These are phyloP conservation scores for Aspergillus sclerotialis DNA, from an alignment of 2,329 filamentous ascomycete species.

Conservation along the genomic window DNA sequence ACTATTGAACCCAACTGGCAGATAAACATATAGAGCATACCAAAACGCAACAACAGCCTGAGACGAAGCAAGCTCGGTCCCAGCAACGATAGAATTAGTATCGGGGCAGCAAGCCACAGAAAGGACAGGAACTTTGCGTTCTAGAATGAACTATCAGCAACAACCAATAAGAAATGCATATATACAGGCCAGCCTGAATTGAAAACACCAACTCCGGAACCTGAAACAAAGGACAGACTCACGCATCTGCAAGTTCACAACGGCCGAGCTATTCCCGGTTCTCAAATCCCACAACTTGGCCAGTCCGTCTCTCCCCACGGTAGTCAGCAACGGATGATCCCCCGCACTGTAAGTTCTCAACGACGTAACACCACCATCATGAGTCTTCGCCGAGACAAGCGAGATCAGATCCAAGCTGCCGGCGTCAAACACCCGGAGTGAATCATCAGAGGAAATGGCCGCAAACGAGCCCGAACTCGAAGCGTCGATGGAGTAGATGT, in stretches of 20 bases:
- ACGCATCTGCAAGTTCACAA: slow-evolving; percentile 30
- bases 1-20: too few relatives aligned
- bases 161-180: not conserved
- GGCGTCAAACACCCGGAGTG: slow-evolving; percentile 35
- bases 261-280: slow-evolving; percentile 19
- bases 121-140: slow-evolving; percentile 44
- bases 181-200: slow-evolving; percentile 2
- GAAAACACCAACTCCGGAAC: slow-evolving; percentile 2
- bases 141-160: slow-evolving; percentile 23
- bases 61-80: slow-evolving; percentile 46
- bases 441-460: slow-evolving; percentile 41
- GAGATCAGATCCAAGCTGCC: slow-evolving; percentile 24
- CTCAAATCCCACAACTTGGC: slow-evolving; percentile 38
- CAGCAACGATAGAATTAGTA: slow-evolving; percentile 46
- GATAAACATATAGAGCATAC: slow-evolving; percentile 25
- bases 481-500: slow-evolving; percentile 36
- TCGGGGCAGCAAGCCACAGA: slow-evolving; percentile 44
- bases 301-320: slow-evolving; percentile 35
- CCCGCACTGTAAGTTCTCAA: slow-evolving; percentile 22
- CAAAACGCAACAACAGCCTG: slow-evolving; percentile 38
- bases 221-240: slow-evolving; percentile 11
- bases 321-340: slow-evolving; percentile 23
- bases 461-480: slow-evolving; percentile 26
- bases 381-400: slow-evolving; percentile 21
- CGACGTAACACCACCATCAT: slow-evolving; percentile 32